Base-by-base conservation (phyloP, 1,284 basidiomycete genomes). In the Trichosporon sp. region DNA sequence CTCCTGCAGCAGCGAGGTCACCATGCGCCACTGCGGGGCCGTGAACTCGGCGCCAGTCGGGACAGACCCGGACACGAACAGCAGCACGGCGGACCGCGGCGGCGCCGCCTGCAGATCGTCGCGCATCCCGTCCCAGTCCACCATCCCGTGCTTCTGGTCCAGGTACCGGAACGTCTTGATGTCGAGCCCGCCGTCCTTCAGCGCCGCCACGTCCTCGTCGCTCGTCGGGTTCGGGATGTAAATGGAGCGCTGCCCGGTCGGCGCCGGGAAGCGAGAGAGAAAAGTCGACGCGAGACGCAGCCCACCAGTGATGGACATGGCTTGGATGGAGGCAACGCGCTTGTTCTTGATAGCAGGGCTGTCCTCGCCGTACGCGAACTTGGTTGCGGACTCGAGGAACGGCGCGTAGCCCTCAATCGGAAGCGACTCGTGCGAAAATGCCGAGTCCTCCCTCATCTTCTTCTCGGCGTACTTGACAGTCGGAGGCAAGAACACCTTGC, bases 11-110 rank as follows among this genome's bases (percentile, higher is more conserved):
- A 82, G 71, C 1, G 78, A 73, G 1, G 77, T 78, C 75, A 98
- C 88, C 73, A 87, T 82, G 74, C 88, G 86, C 96, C 96, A 99
- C 80, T 99, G 92, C 72, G 92, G 91, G 64, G 85, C 83, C 29
- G 92, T 95, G 34, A 95, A 92, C 83, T 99, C 96, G 8, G 97
- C 93, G 2, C 96, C 95, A 0, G 95, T 98, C 3, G 96, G 96
- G 78, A 96, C 95, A 82, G 96, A 95, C 51, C 96, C 96, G 81
- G 95, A 95, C 8, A 93, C 92, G 78, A 97, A 93, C 58, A 99
- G 82, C 72, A 99, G 84, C 81, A 98, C 91, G 63, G 95, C 90
- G 2, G 93, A 96, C 18, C 87, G 83, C 0, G 74, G 69, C 2
- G 92, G 91, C 27, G 83, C 86, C 74, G 87, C 67, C 71, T 76